Conservation (phyloP, 352 stramenopile genomes). For the Globisporangium lucens region DNA sequence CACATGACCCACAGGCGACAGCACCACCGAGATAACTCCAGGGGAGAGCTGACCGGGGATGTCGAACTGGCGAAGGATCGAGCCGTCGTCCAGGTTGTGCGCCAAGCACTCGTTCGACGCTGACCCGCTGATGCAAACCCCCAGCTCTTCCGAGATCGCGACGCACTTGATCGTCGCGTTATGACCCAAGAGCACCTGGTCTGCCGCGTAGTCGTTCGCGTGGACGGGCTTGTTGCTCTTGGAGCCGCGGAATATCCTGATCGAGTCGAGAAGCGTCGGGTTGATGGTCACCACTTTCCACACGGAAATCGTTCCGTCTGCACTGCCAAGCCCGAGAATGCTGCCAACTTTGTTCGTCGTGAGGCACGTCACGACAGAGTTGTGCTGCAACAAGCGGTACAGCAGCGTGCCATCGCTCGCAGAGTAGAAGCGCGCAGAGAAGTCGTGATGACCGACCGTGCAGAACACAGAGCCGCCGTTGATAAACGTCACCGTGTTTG, state of each 20-base stretch:
- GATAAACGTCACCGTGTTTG: conserved; percentile 43
- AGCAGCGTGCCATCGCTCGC: conserved; percentile 63
- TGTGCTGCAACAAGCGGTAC: conserved; percentile 72
- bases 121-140: conserved; percentile 70
- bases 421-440: conserved; percentile 73
- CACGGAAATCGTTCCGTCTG: conserved; percentile 73
- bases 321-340: conserved; percentile 52
- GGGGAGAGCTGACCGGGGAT: conserved; percentile 44
- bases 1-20: conserved; percentile 68
- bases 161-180: conserved; percentile 61
- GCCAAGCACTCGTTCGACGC: conserved; percentile 61
- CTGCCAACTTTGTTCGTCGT: conserved; percentile 40
- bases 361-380: conserved; percentile 65
- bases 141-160: conserved; percentile 64
- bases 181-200: conserved; percentile 76
- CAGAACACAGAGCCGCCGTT: conserved; percentile 54
- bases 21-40: conserved; percentile 47
- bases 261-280: conserved; percentile 64
- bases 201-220: conserved; percentile 67
- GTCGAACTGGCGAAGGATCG: conserved; percentile 53
- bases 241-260: conserved; percentile 72
- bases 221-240: conserved; percentile 60
- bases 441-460: conserved; percentile 71
- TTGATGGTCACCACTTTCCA: conserved; percentile 73
- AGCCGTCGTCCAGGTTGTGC: conserved; percentile 63